These are phyloP conservation scores for Yamadazyma taylorii DNA, from an alignment of 1,139 yeast genomes.

Conservation along the genomic window DNA sequence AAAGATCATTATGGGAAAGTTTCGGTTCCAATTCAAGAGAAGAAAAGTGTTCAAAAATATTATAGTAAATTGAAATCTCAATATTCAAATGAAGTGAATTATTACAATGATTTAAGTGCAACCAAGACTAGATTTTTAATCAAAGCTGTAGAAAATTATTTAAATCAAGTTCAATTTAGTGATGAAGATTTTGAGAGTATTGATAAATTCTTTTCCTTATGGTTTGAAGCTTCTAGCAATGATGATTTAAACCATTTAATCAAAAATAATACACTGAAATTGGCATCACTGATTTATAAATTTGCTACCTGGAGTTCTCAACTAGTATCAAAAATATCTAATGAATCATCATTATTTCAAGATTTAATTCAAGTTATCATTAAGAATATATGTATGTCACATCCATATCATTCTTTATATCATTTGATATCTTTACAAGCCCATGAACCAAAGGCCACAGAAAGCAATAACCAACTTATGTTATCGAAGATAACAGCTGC, in stretches of 20 bases:
- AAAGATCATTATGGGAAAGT: constrained; percentile 42
- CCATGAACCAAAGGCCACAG: constrained; percentile 35
- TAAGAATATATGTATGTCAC: constrained; percentile 50
- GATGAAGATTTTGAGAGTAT: constrained; percentile 57
- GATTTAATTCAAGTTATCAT: constrained; percentile 50
- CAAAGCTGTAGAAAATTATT: constrained; percentile 61
- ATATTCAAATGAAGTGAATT: constrained; percentile 48
- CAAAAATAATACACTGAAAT: constrained; percentile 27
- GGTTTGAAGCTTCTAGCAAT: constrained; percentile 65
- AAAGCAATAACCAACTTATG: constrained; percentile 33
- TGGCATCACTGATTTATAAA: constrained; percentile 52
- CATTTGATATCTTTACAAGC: constrained; percentile 58
- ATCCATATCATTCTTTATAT: constrained; percentile 80
- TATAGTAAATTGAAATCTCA: constrained; percentile 49
- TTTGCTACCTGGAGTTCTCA: constrained; percentile 84
- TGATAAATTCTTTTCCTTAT: constrained; percentile 80
- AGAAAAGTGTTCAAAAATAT: constrained; percentile 51
- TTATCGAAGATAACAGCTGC: constrained; percentile 54
- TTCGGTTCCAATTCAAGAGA: constrained; percentile 35
- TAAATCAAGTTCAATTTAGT: constrained; percentile 51
- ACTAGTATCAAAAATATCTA: constrained; percentile 67
- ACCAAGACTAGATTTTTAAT: constrained; percentile 47
- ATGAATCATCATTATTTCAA: constrained; percentile 56
- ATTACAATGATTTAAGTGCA: constrained; percentile 37
- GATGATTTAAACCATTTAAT: constrained; percentile 38